Base-by-base conservation (phyloP, 345 rosid genomes). In the Draba incana region DNA sequence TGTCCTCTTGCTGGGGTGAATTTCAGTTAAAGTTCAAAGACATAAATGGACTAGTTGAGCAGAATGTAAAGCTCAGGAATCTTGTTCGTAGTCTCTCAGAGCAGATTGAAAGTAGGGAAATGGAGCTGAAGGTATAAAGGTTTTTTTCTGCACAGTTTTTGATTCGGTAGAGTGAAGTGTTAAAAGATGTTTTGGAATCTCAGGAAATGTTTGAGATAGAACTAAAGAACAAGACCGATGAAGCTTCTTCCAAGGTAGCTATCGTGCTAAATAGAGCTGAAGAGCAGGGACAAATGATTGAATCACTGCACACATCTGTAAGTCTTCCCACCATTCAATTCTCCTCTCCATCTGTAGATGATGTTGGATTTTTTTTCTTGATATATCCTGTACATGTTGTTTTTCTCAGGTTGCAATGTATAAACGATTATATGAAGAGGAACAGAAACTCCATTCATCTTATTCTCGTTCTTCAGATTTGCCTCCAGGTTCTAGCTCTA, bases 41-140 rank as follows among this genome's bases (percentile, higher is more conserved):
- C 71, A 90, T 93, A 80, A 88, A 84, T 72, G 97, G 97, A 71
- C 79, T 93, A 64, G 96, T 93, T 65, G 98, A 88, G 84, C 97
- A 87, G 82, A 93, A 93, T 84, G 96, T 84, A 56, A 86, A 93
- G 69, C 94, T 93, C 67, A 85, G 97, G 77, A 90, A 80, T 75
- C 95, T 93, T 68, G 94, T 85, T 16, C 91, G 94, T 37, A 79
- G 79, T 79, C 92, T 90, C 67, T 85, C 96, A 56, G 84, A 87
- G 50, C 94, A 88, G 82, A 82, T 88, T 60, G 88, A 81, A 59
- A 81, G 69, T 69, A 81, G 80, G 68, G 97, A 93, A 83, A 64
- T 35, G 79, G 94, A 88, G 58, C 82, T 85, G 69, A 90, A 93
- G 98, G 98, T 93, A 79, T n/a, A 56, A 6, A 9, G 35, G 51